Base-by-base conservation (phyloP, 2,329 filamentous ascomycete genomes). In the Penicillium sp. region DNA sequence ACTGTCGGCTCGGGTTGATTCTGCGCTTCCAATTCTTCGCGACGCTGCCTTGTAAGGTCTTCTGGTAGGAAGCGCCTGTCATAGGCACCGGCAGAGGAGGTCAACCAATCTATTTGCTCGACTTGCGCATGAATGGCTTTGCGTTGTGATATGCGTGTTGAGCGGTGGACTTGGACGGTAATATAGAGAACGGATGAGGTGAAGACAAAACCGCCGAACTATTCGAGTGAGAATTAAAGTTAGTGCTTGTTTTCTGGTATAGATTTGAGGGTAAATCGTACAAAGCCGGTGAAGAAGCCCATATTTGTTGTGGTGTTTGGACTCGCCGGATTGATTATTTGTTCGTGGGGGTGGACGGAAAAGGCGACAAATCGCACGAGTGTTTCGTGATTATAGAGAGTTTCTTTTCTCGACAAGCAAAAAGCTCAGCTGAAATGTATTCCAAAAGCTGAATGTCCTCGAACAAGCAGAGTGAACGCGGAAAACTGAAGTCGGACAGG, bases 141-240 rank as follows among this genome's bases (percentile, higher is more conserved):
- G 55, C 75, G 73, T 64, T 81, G 79, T 47, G 77, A 69, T 31
- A 74, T 66, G n/a, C 89, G 87, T 71, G 84, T 89, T 61, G 84
- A 84, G 66, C 87, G 84, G 77, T 93, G 89, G 21, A 88, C 79
- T 69, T 88, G 82, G 35, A 90, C 78, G 49, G 87, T 86, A 55
- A 93, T 81, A 75, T 91, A 93, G 67, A 90, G 84, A 59, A 89
- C 70, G 43, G 86, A 87, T 59, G 90, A 84, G 49, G 89, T 92
- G 60, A 93, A 80, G 63, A 89, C 89, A 55, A 91, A 84, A 65
- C 90, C 89, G 70, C 89, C 87, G 63, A 89, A 85, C 89, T 93
- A 64, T 57, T 47, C 4, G 27, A 42, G 23, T 2, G n/a, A 9
- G 15, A 17, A 29, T 12, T 2, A 5, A 27, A 49, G 19, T 63